Percentiles rank a stretch among this genome's conserved stretches.
phyloP scores from a whole-genome alignment of 768 basidiomycete species.

The Naematelia aurantialba region DNA sequence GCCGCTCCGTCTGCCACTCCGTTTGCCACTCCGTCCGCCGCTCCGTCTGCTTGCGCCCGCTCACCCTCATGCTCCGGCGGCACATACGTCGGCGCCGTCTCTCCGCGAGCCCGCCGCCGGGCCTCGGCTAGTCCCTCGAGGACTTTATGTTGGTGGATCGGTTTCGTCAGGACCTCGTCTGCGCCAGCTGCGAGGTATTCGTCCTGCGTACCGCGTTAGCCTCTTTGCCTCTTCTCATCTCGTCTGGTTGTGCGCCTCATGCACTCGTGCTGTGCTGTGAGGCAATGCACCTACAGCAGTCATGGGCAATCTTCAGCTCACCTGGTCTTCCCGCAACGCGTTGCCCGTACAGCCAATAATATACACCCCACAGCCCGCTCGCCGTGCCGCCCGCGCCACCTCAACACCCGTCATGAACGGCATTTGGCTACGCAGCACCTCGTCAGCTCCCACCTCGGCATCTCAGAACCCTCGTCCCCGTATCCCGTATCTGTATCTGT shows the following conservation, averaged over 20 bases:
- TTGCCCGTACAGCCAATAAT: slow-evolving; percentile 50
- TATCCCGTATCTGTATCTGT: too few species aligned
- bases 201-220: too few species aligned
- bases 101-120: slow-evolving; percentile 35
- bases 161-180: slow-evolving; percentile 48
- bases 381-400: slow-evolving; percentile 39
- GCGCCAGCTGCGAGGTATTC: slow-evolving; percentile 48
- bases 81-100: slow-evolving; percentile 35
- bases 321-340: slow-evolving; percentile 47
- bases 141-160: slow-evolving; percentile 42
- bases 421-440: slow-evolving; percentile 40
- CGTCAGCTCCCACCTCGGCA: background rate
- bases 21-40: too few species aligned
- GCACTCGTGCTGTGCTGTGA: too few species aligned
- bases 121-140: slow-evolving; percentile 42
- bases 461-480: too few species aligned
- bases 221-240: too few species aligned
- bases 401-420: slow-evolving; percentile 49
- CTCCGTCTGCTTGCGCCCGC: too few species aligned
- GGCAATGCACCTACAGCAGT: too few species aligned
- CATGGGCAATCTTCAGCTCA: too few species aligned
- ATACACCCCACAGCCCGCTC: slow-evolving; percentile 40
- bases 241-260: too few species aligned
- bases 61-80: too few species aligned
- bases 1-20: too few species aligned